These are phyloP conservation scores for Bimuria novae-zelandiae DNA, from an alignment of 2,329 filamentous ascomycete genomes.

Conservation along the genomic window DNA sequence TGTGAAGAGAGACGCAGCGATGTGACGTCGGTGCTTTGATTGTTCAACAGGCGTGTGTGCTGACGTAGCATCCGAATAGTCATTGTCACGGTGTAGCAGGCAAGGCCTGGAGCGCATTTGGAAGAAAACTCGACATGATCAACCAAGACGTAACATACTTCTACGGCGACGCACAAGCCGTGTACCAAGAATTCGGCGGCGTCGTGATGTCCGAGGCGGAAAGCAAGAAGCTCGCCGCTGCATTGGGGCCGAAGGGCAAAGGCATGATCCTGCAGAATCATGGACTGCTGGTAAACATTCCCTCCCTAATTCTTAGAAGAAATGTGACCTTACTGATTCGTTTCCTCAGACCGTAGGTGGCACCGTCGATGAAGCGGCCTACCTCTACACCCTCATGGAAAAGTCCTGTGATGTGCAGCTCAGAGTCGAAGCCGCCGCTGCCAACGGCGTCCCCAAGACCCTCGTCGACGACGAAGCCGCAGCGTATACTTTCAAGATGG, in stretches of 20 bases:
- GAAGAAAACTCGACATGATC: slow-evolving; percentile 69
- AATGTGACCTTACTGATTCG: slow-evolving; percentile 14
- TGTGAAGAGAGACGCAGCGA: not conserved
- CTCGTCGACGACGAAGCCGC: slow-evolving; percentile 62
- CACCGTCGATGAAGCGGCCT: slow-evolving; percentile 76
- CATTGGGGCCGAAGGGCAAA: slow-evolving; percentile 65
- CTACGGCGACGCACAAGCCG: slow-evolving; percentile 64
- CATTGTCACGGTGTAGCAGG: slow-evolving; percentile 71
- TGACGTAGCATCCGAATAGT: slow-evolving; percentile 5
- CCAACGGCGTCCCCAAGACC: slow-evolving; percentile 57
- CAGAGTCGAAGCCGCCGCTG: slow-evolving; percentile 68
- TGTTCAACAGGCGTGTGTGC: too few species aligned
- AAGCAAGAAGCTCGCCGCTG: slow-evolving; percentile 65
- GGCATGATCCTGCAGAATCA: slow-evolving; percentile 72
- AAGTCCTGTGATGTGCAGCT: slow-evolving; percentile 71
- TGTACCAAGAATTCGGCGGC: slow-evolving; percentile 68
- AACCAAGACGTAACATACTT: slow-evolving; percentile 70
- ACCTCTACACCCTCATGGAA: slow-evolving; percentile 71
- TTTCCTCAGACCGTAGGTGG: slow-evolving; percentile 61
- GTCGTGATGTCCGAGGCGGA: slow-evolving; percentile 68
- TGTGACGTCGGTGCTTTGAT: too few species aligned
- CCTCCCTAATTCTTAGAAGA: not conserved
- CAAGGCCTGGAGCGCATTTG: slow-evolving; percentile 71
- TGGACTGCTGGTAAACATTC: slow-evolving; percentile 59
- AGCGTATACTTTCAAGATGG: slow-evolving; percentile 57